These are phyloP conservation scores for Saccharomycodes ludwigii DNA, from an alignment of 805 yeast genomes.

Conservation along the genomic window DNA sequence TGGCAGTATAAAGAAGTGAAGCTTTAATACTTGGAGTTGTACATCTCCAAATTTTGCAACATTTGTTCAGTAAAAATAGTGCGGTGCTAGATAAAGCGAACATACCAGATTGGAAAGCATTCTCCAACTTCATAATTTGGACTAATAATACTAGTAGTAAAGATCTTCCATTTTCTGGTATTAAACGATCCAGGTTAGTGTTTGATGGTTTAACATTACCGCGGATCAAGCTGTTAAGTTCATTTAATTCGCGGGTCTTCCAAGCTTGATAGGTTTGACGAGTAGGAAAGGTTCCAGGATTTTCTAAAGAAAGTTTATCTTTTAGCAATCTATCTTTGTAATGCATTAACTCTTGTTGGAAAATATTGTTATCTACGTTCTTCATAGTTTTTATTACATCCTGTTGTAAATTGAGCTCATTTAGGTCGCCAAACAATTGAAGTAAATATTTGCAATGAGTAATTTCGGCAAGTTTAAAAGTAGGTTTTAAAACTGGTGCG, in stretches of 20 bases:
- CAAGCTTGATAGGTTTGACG: constrained; percentile 26
- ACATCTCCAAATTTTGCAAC: constrained; percentile 48
- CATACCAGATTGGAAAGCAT: constrained; percentile 1
- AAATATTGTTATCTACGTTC: constrained; percentile 11
- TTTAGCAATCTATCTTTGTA: constrained; percentile 9
- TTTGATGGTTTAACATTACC: constrained; percentile 1
- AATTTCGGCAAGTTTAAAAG: constrained; percentile 44
- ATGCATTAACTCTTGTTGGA: constrained; percentile 10
- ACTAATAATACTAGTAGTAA: constrained; percentile 29
- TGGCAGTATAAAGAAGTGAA: constrained; percentile 38
- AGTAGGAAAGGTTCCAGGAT: constrained; percentile 27
- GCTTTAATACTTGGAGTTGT: constrained; percentile 35
- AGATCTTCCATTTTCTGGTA: constrained; percentile 32
- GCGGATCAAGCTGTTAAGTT: constrained; percentile 18
- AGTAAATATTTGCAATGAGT: constrained; percentile 37
- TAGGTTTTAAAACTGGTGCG: constrained; percentile 37
- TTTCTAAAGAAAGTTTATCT: constrained; percentile 20
- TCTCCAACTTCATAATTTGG: constrained; percentile 33
- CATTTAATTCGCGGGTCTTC: constrained; percentile 28
- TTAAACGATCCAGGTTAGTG: constrained; percentile 9
- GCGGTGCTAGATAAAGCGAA: constrained; percentile 31
- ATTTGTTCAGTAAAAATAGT: constrained; percentile 29
- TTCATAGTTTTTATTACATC: constrained; percentile 30
- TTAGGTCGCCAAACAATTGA: constrained; percentile 37
- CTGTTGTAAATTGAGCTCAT: constrained; percentile 37